Evolutionary conservation across 1,284 basidiomycete species (phyloP).

Genomic region (Cutaneotrichosporon sp.): DNA sequence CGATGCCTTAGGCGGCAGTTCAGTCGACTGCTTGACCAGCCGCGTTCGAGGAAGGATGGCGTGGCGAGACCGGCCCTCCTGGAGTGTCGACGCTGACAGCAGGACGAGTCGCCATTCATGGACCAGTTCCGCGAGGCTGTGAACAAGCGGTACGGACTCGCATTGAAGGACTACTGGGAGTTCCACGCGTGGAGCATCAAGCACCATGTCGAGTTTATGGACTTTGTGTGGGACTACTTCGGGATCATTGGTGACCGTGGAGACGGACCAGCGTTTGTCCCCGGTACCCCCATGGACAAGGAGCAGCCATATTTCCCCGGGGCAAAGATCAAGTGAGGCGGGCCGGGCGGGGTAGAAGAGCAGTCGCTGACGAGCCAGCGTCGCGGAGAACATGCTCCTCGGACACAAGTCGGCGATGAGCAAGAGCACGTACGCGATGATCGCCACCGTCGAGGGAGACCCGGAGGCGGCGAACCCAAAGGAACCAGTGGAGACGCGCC

Average conservation of each 20-base stretch:
- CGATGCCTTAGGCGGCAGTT: neutral
- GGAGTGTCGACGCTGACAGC: neutral
- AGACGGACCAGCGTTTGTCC: slow-evolving; percentile 15
- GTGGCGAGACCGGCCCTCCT: neutral
- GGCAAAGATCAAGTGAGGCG: slow-evolving; percentile 17
- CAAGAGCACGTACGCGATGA: slow-evolving; percentile 16
- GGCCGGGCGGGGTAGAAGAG: neutral
- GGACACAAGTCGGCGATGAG: slow-evolving; percentile 13
- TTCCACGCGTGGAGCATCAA: slow-evolving; percentile 16
- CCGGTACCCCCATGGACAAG: slow-evolving; percentile 19
- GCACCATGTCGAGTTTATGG: slow-evolving; percentile 15
- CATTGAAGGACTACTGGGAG: slow-evolving; percentile 18
- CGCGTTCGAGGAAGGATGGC: neutral
- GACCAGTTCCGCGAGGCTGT: slow-evolving; percentile 17
- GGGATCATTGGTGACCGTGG: slow-evolving; percentile 17
- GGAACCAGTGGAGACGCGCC: slow-evolving; percentile 19
- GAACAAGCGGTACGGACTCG: slow-evolving; percentile 14
- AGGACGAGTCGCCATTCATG: slow-evolving; percentile 18
- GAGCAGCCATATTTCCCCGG: slow-evolving; percentile 16
- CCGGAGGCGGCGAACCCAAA: slow-evolving; percentile 5
- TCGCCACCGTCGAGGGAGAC: slow-evolving; percentile 19
- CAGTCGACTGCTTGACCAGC: neutral
- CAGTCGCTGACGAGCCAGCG: slow-evolving; percentile 8
- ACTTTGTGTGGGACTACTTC: slow-evolving; percentile 18
- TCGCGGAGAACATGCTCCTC: slow-evolving; percentile 19